Conservation (phyloP, 257 asterid species). For the Verbena officinalis region DNA sequence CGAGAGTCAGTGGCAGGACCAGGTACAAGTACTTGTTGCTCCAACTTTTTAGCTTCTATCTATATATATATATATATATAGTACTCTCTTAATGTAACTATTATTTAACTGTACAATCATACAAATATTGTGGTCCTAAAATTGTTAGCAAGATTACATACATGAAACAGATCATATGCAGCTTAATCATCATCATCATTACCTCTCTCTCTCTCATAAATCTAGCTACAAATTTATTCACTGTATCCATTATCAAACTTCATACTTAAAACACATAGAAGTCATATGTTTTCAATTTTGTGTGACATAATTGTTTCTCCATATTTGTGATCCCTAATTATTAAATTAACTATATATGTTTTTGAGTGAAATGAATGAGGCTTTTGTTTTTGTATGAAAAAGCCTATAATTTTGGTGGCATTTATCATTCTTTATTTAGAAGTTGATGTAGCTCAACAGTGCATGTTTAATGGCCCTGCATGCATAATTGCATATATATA, state of each 20-base stretch:
- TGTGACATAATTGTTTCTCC: background rate
- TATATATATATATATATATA: no score
- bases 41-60: no score
- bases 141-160: slow-evolving; percentile 22
- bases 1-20: slow-evolving; percentile 33
- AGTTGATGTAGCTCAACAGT: background rate
- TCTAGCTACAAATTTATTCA: background rate
- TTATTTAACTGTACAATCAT: background rate
- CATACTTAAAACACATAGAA: no score
- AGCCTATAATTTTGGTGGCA: background rate
- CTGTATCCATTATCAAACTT: no score
- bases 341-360: slow-evolving; percentile 1
- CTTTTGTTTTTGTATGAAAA: slow-evolving; percentile 25
- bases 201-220: background rate
- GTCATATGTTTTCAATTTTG: no score
- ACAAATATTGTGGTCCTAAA: slow-evolving; percentile 41
- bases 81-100: slow-evolving; percentile 32
- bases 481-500: background rate
- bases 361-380: slow-evolving; percentile 3
- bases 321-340: slow-evolving; percentile 8
- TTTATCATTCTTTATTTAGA: slow-evolving; percentile 17
- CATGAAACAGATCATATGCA: slow-evolving; percentile 9
- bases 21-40: slow-evolving; percentile 44
- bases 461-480: slow-evolving; percentile 9
- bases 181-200: no score